phyloP scores from a whole-genome alignment of 345 rosid genomes.

The Conringia planisiliqua region DNA sequence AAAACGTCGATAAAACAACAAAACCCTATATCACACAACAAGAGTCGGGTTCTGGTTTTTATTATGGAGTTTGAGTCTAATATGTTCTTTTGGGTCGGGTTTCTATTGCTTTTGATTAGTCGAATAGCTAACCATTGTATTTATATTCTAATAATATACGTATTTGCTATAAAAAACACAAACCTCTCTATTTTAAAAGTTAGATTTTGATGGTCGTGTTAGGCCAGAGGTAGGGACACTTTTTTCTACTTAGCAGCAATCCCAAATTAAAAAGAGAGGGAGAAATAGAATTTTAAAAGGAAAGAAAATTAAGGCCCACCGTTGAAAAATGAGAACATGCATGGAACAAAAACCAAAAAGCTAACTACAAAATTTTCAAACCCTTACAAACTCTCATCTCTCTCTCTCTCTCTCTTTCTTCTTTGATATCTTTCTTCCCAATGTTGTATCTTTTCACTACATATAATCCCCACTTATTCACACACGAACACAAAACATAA shows the following conservation, averaged over 20 bases:
- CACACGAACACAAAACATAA: constrained; percentile 9
- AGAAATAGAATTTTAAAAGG: neutral
- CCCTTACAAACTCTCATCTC: constrained; percentile 9
- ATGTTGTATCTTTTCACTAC: constrained; percentile 31
- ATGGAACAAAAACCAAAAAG: constrained; percentile 14
- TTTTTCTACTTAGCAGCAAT: constrained; percentile 27
- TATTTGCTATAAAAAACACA: neutral
- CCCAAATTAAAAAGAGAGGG: constrained; percentile 3
- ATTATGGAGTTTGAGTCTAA: neutral
- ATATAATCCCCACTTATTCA: constrained; percentile 24
- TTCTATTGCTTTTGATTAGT: neutral
- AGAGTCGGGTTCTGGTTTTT: neutral
- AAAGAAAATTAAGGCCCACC: constrained; percentile 18
- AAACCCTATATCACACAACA: neutral
- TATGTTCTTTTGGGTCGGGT: neutral
- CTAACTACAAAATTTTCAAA: constrained; percentile 2
- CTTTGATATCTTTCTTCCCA: constrained; percentile 13
- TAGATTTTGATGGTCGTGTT: neutral
- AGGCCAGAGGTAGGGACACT: constrained; percentile 23
- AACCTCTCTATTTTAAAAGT: neutral
- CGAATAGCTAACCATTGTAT: neutral
- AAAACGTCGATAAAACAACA: neutral
- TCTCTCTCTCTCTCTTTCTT: too few species aligned
- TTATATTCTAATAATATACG: neutral
- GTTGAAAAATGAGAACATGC: constrained; percentile 27